These are phyloP conservation scores for Bimuria novae-zelandiae DNA, from an alignment of 2,329 filamentous ascomycete species.

Conservation along the genomic window DNA sequence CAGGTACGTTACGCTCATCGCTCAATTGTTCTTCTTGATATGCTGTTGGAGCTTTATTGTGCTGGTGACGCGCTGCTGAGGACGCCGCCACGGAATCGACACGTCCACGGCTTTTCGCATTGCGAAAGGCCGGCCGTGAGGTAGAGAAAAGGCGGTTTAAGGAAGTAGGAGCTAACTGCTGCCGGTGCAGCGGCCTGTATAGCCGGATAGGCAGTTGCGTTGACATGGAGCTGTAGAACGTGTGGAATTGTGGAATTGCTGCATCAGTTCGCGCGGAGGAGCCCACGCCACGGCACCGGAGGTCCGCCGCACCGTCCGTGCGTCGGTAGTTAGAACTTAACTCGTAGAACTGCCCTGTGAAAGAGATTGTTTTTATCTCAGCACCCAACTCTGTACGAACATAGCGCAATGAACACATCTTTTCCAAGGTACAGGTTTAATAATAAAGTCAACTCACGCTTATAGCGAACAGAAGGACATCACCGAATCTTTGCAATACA, in stretches of 20 bases:
- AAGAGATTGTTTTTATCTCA: too few species aligned
- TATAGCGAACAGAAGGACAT: too few species aligned
- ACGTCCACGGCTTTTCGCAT: background rate
- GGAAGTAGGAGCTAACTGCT: constrained; percentile 31
- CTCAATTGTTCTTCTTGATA: constrained; percentile 4
- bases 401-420: too few species aligned
- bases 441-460: too few species aligned
- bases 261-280: too few species aligned
- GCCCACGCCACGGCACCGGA: too few species aligned
- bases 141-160: constrained; percentile 32
- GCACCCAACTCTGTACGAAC: too few species aligned
- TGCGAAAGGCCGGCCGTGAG: constrained; percentile 19
- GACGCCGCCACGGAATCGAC: background rate
- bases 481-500: too few species aligned
- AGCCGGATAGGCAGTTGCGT: constrained; percentile 31
- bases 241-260: background rate
- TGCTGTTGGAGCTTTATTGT: constrained; percentile 1
- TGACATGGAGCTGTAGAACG: constrained; percentile 26
- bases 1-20: constrained; percentile 11
- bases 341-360: too few species aligned
- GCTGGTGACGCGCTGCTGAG: background rate
- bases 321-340: too few species aligned
- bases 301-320: too few species aligned
- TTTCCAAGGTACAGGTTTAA: too few species aligned
- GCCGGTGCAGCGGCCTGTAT: constrained; percentile 29